These are phyloP conservation scores for Adiantum capillusveneris DNA, from an alignment of 75 land plant species.

Conservation along the genomic window DNA sequence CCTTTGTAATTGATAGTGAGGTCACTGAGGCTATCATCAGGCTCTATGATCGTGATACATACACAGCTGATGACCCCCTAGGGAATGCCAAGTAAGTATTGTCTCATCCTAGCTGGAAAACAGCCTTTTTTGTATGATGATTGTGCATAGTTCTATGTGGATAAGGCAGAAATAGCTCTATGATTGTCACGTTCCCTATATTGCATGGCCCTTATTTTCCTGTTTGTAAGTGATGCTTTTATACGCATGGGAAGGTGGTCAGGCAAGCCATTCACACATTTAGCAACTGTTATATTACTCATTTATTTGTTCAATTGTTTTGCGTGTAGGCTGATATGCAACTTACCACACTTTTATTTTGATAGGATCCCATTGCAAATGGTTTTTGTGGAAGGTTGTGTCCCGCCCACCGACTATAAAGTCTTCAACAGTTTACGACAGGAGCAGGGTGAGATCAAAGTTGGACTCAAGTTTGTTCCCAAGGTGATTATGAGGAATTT, in stretches of 20 bases:
- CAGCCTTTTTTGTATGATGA: background rate
- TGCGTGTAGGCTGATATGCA: background rate
- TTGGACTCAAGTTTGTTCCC: conserved; percentile 1
- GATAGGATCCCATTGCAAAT: conserved; percentile 1
- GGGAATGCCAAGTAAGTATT: conserved; percentile 2
- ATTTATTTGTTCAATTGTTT: background rate
- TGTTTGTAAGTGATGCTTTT: no score
- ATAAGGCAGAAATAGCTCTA: background rate
- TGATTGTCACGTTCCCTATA: background rate
- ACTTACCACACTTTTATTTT: no score
- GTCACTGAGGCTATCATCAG: conserved; percentile 6
- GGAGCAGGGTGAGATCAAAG: background rate
- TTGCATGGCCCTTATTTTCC: no score
- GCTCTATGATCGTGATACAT: conserved; percentile 11
- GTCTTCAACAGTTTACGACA: background rate
- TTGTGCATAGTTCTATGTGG: background rate
- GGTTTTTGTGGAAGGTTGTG: background rate
- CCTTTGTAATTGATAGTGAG: background rate
- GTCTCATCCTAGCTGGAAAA: background rate
- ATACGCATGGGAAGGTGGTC: no score
- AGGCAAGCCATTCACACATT: no score
- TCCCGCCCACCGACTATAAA: background rate
- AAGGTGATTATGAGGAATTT: no score
- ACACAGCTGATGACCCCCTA: conserved; percentile 10
- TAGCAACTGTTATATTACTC: background rate